A percentile compares a stretch with the other conserved stretches of the same genome.
These are phyloP conservation scores for Eucalyptus regnans DNA, from an alignment of 345 rosid genomes.

Conservation along the genomic window DNA sequence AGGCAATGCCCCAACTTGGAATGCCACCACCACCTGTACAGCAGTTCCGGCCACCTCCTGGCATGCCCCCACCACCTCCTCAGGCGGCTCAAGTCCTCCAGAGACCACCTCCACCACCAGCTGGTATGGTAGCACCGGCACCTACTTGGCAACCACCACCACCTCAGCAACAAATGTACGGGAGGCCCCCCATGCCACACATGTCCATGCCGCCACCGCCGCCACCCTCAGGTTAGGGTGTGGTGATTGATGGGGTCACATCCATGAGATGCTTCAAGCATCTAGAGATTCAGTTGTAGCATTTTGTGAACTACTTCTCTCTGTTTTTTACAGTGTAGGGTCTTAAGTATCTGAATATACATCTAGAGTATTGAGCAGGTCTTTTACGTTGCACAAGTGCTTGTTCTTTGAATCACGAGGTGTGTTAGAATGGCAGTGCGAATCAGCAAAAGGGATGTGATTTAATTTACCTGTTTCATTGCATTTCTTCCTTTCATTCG, in stretches of 20 bases:
- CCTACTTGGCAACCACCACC: conserved; percentile 64
- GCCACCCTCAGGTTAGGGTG: not conserved
- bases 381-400: not conserved
- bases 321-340: not conserved
- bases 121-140: conserved; percentile 63
- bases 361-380: not conserved
- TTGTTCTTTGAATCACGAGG: not conserved
- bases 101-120: conserved; percentile 65
- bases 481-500: not conserved
- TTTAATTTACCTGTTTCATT: not conserved
- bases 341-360: not conserved
- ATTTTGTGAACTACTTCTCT: not conserved
- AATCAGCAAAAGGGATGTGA: not conserved
- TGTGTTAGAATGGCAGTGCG: not conserved
- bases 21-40: conserved; percentile 52
- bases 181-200: conserved; percentile 42
- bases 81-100: conserved; percentile 19
- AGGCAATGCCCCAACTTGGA: conserved; percentile 16
- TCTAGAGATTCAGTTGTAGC: not conserved
- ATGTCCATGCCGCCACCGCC: conserved; percentile 54
- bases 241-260: not conserved
- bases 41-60: conserved; percentile 70
- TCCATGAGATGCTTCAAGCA: not conserved
- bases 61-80: conserved; percentile 63
- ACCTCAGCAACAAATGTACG: conserved; percentile 44